Base-by-base conservation (phyloP, 345 rosid genomes). In the Citrus unshiu region DNA sequence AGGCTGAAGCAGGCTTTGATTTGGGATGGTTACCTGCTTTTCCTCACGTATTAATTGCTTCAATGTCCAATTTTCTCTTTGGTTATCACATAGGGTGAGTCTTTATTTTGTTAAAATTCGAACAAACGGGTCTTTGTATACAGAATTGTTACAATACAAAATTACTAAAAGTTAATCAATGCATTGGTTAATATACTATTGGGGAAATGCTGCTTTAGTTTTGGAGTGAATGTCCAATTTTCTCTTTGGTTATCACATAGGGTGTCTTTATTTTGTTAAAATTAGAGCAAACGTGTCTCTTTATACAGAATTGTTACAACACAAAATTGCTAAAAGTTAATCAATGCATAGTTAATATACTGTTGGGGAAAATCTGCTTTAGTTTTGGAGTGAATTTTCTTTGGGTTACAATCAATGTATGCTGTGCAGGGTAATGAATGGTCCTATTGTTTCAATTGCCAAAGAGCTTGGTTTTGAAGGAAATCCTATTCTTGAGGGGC, bases 171-270 rank as follows among this genome's bases (percentile, higher is more conserved):
- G 19, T 14, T 16, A 49, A 49, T 49, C 56, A 49, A 16, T 49
- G 16, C 56, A 49, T 40, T 49, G 56, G 6, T 13, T 49, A 10
- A 19, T 65, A 2, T 34, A 7, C 37, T 35, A 35, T 35, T 35
- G 37, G 37, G 37, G 7, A 35, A 35, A 35, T 5, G 37, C 7
- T 35, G 37, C 37, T 35, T 35, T 35, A 35, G 37, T 35, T 35
- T 35, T 35, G 37, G 37, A 35, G 37, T 35, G 37, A 37, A 87
- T 91, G 92, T 83, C 95, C 12, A 93, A 88, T 84, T 89, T 90
- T 84, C 89, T 93, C 21, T 93, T 93, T 43, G 94, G 96, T 78
- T 93, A 93, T 84, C 98, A 93, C 87, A 91, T 91, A 13, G 94
- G 95, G 93, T 90, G 32, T 21, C 5, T 61, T 18, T 75, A 6